Evolutionary conservation across 192 early-diverging fungal species (phyloP).

Genomic region (Backusella morwellensis): DNA sequence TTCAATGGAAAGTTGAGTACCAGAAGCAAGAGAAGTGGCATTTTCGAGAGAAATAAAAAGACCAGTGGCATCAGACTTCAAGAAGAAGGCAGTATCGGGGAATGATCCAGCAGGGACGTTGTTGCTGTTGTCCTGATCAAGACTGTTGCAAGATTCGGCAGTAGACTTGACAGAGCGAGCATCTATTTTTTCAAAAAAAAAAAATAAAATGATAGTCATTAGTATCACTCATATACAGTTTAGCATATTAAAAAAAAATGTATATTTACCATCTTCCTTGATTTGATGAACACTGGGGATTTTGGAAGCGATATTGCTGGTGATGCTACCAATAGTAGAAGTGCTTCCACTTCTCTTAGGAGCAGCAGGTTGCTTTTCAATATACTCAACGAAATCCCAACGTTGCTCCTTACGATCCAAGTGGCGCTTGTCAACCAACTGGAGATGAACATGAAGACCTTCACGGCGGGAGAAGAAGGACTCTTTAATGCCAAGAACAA

Average conservation of each 20-base stretch:
- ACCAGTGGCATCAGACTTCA: slow-evolving; percentile 24
- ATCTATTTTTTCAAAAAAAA: slow-evolving; percentile 10
- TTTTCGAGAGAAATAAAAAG: slow-evolving; percentile 19
- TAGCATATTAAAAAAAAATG: neutral
- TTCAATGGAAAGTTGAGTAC: slow-evolving; percentile 12
- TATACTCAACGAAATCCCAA: slow-evolving; percentile 28
- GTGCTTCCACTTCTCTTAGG: neutral
- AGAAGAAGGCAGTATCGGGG: slow-evolving; percentile 20
- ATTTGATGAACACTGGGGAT: slow-evolving; percentile 13
- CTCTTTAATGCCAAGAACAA: slow-evolving; percentile 33
- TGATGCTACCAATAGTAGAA: neutral
- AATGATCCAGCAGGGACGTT: slow-evolving; percentile 22
- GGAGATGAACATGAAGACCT: slow-evolving; percentile 34
- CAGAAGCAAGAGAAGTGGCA: neutral
- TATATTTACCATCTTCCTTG: slow-evolving; percentile 17
- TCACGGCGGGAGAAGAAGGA: slow-evolving; percentile 34
- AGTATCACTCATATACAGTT: no score
- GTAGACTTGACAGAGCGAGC: slow-evolving; percentile 16
- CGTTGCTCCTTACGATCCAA: slow-evolving; percentile 32
- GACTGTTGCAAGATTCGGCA: neutral
- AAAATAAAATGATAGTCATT: neutral
- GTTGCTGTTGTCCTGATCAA: slow-evolving; percentile 4
- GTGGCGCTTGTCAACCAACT: slow-evolving; percentile 21
- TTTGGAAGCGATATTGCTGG: neutral
- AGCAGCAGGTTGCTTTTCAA: slow-evolving; percentile 9